A percentile compares a stretch with the other conserved stretches of the same genome.
phyloP scores from a whole-genome alignment of 495 filamentous ascomycete genomes.

The Clohesyomyces aquaticus region DNA sequence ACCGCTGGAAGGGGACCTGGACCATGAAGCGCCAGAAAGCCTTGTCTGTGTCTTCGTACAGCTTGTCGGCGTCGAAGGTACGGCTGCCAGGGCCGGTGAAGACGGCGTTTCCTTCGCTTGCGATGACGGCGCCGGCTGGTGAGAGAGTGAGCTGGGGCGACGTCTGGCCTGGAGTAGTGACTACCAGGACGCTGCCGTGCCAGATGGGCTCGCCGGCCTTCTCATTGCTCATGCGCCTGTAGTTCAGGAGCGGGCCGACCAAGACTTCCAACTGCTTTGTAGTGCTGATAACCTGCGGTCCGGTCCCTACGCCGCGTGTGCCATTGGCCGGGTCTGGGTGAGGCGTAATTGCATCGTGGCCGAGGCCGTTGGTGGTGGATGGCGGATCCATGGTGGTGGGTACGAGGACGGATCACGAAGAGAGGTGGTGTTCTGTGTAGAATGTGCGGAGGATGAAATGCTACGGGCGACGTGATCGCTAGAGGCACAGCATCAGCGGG shows the following conservation, averaged over 20 bases:
- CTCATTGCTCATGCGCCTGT: conserved; percentile 74
- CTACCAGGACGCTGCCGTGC: conserved; percentile 83
- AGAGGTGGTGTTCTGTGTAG: background rate
- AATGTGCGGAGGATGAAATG: background rate
- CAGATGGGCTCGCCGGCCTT: conserved; percentile 57
- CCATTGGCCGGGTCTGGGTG: conserved; percentile 23
- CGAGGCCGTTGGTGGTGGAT: background rate
- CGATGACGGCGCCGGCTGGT: conserved; percentile 49
- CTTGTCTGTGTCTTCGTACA: conserved; percentile 77
- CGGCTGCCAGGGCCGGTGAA: conserved; percentile 30
- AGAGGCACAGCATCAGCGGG: background rate
- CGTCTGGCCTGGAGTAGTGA: conserved; percentile 66
- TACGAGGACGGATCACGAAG: background rate
- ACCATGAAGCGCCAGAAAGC: conserved; percentile 83
- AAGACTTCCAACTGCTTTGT: conserved; percentile 60
- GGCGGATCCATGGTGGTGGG: background rate
- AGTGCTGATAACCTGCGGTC: conserved; percentile 42
- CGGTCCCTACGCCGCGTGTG: conserved; percentile 37
- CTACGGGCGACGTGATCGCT: background rate
- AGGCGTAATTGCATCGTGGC: conserved; percentile 2
- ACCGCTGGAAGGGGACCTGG: conserved; percentile 57
- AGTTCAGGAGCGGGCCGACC: conserved; percentile 83
- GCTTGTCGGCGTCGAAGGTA: conserved; percentile 58
- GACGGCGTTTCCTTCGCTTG: conserved; percentile 9
- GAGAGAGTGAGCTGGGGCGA: conserved; percentile 57